These are phyloP conservation scores for Przewalskia tangutica DNA, from an alignment of 257 asterid species.

Conservation along the genomic window DNA sequence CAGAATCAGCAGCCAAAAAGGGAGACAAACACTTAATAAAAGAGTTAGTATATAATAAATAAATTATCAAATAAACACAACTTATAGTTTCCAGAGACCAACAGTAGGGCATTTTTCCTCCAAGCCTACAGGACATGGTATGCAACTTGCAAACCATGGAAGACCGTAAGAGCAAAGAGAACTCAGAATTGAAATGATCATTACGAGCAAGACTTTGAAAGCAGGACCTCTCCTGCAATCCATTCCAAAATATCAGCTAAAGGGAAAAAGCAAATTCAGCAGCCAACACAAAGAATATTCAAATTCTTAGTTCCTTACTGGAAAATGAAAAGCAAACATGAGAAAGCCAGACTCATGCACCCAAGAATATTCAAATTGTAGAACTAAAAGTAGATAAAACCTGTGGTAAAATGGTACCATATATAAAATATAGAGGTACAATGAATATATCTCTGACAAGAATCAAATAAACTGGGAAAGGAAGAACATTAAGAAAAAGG, in stretches of 20 bases:
- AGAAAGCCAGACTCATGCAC: background rate
- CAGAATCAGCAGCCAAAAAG: too few relatives aligned
- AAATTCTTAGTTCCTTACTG: background rate
- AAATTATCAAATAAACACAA: too few relatives aligned
- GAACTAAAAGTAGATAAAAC: background rate
- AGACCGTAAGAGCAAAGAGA: slow-evolving; percentile 75
- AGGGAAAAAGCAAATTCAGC: background rate
- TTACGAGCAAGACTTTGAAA: slow-evolving; percentile 65
- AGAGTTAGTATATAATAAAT: too few relatives aligned
- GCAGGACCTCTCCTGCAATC: slow-evolving; percentile 69
- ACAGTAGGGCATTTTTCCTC: slow-evolving; percentile 60
- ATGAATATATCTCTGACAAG: background rate
- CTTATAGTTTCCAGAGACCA: slow-evolving; percentile 69
- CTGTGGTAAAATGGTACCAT: background rate
- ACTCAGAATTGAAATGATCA: slow-evolving; percentile 56
- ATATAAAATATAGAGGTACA: background rate
- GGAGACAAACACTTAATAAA: too few relatives aligned
- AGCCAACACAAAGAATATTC: background rate
- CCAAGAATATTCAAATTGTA: background rate
- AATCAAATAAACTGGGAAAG: background rate
- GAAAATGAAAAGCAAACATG: background rate
- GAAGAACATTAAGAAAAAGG: background rate
- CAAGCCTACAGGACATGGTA: slow-evolving; percentile 58
- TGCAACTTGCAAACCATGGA: slow-evolving; percentile 75
- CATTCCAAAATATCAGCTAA: slow-evolving; percentile 13